Evolutionary conservation across 768 basidiomycete species (phyloP).

Genomic region (Suillus plorans): DNA sequence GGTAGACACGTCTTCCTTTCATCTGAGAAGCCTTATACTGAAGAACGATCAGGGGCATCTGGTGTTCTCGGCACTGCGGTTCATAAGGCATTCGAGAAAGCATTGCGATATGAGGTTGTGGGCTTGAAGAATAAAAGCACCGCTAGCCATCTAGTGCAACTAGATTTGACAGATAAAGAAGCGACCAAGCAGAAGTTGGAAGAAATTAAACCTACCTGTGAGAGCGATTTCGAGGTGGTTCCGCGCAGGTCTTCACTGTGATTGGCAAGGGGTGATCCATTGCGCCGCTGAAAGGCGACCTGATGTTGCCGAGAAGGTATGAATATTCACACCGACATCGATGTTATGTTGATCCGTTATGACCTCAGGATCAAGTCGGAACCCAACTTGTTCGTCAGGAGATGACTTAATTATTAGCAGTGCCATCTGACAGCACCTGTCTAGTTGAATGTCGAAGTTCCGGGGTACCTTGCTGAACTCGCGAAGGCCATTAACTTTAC

Average conservation of each 20-base stretch:
- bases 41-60: constrained; percentile 66
- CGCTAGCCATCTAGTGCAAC: constrained; percentile 46
- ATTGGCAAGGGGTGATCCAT: constrained; percentile 75
- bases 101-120: constrained; percentile 44
- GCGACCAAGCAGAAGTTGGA: constrained; percentile 56
- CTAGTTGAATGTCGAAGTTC: constrained; percentile 80
- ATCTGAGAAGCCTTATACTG: neutral
- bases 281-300: constrained; percentile 94
- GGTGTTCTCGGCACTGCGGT: constrained; percentile 88
- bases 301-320: constrained; percentile 87
- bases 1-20: constrained; percentile 33
- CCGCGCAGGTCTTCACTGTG: constrained; percentile 4
- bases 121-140: constrained; percentile 75
- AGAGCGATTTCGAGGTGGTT: constrained; percentile 28
- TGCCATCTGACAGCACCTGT: constrained; percentile 1
- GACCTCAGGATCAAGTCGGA: constrained; percentile 62
- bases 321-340: constrained; percentile 16
- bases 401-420: neutral
- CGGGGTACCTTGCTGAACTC: constrained; percentile 67
- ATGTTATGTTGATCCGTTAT: constrained; percentile 1
- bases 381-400: constrained; percentile 54
- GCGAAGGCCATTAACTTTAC: constrained; percentile 61
- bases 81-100: constrained; percentile 57
- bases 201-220: constrained; percentile 69
- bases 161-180: constrained; percentile 66